A percentile compares a stretch with the other conserved stretches of the same genome.
Conservation (phyloP, 2,329 filamentous ascomycete genomes). For the Davidsoniella eucalypti region DNA sequence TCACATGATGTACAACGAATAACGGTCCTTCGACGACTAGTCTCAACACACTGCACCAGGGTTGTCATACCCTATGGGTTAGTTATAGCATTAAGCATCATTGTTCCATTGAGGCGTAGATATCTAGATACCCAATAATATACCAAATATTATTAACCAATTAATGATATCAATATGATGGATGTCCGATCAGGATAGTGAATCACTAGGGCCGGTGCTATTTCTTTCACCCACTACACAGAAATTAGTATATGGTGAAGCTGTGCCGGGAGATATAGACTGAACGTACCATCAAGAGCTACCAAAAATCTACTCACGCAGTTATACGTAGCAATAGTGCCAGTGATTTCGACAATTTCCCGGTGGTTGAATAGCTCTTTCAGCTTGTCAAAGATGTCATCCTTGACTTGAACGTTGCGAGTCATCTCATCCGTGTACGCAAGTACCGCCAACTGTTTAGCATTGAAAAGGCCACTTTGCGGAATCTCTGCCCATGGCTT, state of each 20-base stretch:
- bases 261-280: too few species aligned
- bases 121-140: too few species aligned
- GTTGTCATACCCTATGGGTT: not conserved
- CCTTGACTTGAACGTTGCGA: slow-evolving; percentile 48
- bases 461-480: slow-evolving; percentile 28
- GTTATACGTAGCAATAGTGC: slow-evolving; percentile 65
- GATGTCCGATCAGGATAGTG: slow-evolving; percentile 14
- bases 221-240: slow-evolving; percentile 40
- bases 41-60: not conserved
- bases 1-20: not conserved
- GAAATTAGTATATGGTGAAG: slow-evolving; percentile 16
- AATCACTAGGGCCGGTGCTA: slow-evolving; percentile 30
- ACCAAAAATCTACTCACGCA: slow-evolving; percentile 74
- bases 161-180: not conserved
- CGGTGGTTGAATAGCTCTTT: slow-evolving; percentile 46
- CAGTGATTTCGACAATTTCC: slow-evolving; percentile 67
- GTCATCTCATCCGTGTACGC: slow-evolving; percentile 77
- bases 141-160: not conserved
- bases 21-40: not conserved
- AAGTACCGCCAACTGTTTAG: slow-evolving; percentile 51
- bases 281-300: slow-evolving; percentile 52
- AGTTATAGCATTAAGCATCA: too few species aligned
- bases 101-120: too few species aligned
- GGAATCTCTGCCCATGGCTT: slow-evolving; percentile 17
- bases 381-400: slow-evolving; percentile 49